phyloP scores from a whole-genome alignment of 495 filamentous ascomycete species.

The Aspergillus ellipticus region DNA sequence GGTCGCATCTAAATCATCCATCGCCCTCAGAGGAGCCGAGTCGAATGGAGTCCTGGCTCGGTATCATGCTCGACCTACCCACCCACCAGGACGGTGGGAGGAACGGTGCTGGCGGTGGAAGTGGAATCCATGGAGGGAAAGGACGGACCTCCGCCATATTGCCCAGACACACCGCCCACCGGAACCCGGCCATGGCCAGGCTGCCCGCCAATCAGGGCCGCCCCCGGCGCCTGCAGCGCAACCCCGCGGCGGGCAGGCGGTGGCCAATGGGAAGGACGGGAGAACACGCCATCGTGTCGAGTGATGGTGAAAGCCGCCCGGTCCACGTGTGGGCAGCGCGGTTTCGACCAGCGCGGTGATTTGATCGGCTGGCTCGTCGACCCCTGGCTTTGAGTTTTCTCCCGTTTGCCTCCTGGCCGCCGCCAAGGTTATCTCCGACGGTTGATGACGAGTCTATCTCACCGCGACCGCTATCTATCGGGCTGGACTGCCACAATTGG shows the following conservation, averaged over 20 bases:
- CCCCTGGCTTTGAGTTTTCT: slow-evolving; percentile 9
- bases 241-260: background rate
- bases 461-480: background rate
- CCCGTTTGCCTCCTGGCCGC: background rate
- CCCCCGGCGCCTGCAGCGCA: background rate
- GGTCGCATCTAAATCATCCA: background rate
- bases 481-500: background rate
- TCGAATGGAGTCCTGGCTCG: background rate
- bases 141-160: slow-evolving; percentile 7
- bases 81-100: background rate
- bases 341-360: slow-evolving; percentile 12
- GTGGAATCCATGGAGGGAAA: background rate
- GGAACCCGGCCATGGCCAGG: background rate
- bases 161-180: slow-evolving; percentile 12
- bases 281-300: slow-evolving; percentile 34
- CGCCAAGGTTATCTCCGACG: background rate
- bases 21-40: background rate
- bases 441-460: background rate
- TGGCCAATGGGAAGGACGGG: slow-evolving; percentile 21
- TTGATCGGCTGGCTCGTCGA: too few species aligned
- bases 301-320: slow-evolving; percentile 29
- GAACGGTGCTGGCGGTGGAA: background rate
- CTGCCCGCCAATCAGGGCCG: slow-evolving; percentile 6
- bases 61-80: background rate
- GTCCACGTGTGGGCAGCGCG: slow-evolving; percentile 22